Evolutionary conservation across 768 basidiomycete species (phyloP).

Genomic region (Amanita rubescens): DNA sequence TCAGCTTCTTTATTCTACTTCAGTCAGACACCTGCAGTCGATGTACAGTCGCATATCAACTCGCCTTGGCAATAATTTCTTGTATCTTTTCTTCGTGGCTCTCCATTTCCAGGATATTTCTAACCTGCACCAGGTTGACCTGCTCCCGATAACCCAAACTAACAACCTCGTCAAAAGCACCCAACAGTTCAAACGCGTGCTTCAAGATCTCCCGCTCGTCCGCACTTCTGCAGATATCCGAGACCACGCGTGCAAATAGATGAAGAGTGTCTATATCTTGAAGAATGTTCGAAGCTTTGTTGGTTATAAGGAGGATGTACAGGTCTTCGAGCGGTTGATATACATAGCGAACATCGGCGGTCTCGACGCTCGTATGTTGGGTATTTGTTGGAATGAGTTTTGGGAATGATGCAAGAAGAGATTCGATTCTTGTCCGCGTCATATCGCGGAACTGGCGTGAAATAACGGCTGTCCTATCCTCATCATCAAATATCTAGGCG

Average conservation of each 20-base stretch:
- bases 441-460: slow-evolving; percentile 96
- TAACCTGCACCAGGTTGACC: slow-evolving; percentile 71
- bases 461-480: slow-evolving; percentile 62
- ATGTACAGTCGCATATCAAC: slow-evolving; percentile 16
- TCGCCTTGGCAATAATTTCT: slow-evolving; percentile 91
- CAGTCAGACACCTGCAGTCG: background rate
- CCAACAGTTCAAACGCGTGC: slow-evolving; percentile 88
- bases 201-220: slow-evolving; percentile 87
- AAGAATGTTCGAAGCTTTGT: slow-evolving; percentile 97
- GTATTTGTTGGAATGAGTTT: slow-evolving; percentile 93
- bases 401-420: slow-evolving; percentile 92
- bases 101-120: slow-evolving; percentile 81
- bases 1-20: slow-evolving; percentile 95
- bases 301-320: slow-evolving; percentile 95
- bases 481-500: background rate
- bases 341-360: slow-evolving; percentile 90
- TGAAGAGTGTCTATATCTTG: slow-evolving; percentile 97
- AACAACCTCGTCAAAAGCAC: slow-evolving; percentile 96
- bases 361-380: slow-evolving; percentile 96
- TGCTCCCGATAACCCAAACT: slow-evolving; percentile 81
- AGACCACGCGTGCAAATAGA: slow-evolving; percentile 89
- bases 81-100: slow-evolving; percentile 82
- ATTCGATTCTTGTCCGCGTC: slow-evolving; percentile 87
- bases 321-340: slow-evolving; percentile 96
- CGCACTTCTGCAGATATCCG: slow-evolving; percentile 80